Conservation (phyloP, 768 basidiomycete genomes). For the Lentinula sp. region DNA sequence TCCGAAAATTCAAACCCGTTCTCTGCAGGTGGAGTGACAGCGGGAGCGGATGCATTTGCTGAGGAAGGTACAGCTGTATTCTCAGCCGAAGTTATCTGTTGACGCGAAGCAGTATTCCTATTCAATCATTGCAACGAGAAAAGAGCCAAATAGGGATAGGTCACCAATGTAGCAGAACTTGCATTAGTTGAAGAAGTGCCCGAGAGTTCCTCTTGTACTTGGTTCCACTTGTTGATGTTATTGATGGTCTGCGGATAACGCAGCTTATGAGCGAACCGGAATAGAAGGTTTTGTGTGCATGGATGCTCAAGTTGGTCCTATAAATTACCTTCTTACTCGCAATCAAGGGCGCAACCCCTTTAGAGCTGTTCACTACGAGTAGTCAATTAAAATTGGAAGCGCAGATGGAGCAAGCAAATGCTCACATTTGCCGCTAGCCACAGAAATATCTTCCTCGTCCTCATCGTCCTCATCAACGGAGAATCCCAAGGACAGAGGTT, state of each 20-base stretch:
- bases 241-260: conserved; percentile 57
- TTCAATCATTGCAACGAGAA: conserved; percentile 16
- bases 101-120: conserved; percentile 11
- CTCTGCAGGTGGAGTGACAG: conserved; percentile 37
- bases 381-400: background rate
- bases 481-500: conserved; percentile 54
- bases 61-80: conserved; percentile 10
- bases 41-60: conserved; percentile 8
- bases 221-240: conserved; percentile 97
- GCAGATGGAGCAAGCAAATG: conserved; percentile 3
- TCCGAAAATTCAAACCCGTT: conserved; percentile 83
- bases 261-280: background rate
- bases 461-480: conserved; percentile 54
- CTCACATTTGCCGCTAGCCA: conserved; percentile 47
- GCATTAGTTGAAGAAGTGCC: conserved; percentile 27
- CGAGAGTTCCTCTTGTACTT: conserved; percentile 83
- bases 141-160: conserved; percentile 20
- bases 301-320: conserved; percentile 3
- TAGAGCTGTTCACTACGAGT: conserved; percentile 23
- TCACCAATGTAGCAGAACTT: conserved; percentile 26
- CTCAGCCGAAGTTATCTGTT: conserved; percentile 18
- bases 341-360: conserved; percentile 77
- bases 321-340: conserved; percentile 74
- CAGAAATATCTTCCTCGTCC: conserved; percentile 36
- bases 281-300: background rate